Base-by-base conservation (phyloP, 2,329 filamentous ascomycete species). In the Aschersonia sp. region DNA sequence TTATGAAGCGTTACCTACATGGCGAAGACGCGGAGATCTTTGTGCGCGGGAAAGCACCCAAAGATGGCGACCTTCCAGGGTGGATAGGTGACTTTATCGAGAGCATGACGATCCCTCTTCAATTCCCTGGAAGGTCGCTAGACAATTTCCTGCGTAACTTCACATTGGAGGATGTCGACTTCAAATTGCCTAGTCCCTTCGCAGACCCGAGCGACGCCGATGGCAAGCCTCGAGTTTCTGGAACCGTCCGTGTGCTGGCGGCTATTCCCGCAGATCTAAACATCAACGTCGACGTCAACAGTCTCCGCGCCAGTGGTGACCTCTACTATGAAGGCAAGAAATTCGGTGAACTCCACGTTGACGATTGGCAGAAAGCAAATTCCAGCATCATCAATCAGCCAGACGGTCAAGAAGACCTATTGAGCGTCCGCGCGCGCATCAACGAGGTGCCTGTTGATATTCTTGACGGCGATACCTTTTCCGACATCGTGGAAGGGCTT, bases 91-190 rank as follows among this genome's bases (percentile, higher is more conserved):
- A 89, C 46, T 73, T 98, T 29, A 69, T 97, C 40, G 80, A 82
- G 44, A 88, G 85, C 55, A 77, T 97, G 47, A 89, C 83, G 0
- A 73, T 97, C 1, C 89, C 89, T 3, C 70, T 97, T 5, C 84
- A 88, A 5, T 85, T 97, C 52, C 86, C 88, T 0, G 88, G 88
- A 4, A 79, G 82, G 50, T 82, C 82, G 0, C 82, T 96, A 56
- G 88, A 89, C 54, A 81, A 85, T 53, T 68, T 95, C 12, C 84
- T 98, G 60, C 84, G 82, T 55, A 91, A 92, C 55, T 96, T 97
- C 60, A 85, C 88, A 29, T 69, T 97, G 54, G 79, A 81, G 2
- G 78, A 96, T 59, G 87, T 94, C 41, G 80, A 94, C 57, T 95
- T 98, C 62, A 79, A 78, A 45, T 69, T 98, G 44, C 92, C 92